A percentile compares a stretch with the other conserved stretches of the same genome.
Evolutionary conservation across 2,329 filamentous ascomycete species (phyloP).

Genomic region (Emericellopsis atlantica): DNA sequence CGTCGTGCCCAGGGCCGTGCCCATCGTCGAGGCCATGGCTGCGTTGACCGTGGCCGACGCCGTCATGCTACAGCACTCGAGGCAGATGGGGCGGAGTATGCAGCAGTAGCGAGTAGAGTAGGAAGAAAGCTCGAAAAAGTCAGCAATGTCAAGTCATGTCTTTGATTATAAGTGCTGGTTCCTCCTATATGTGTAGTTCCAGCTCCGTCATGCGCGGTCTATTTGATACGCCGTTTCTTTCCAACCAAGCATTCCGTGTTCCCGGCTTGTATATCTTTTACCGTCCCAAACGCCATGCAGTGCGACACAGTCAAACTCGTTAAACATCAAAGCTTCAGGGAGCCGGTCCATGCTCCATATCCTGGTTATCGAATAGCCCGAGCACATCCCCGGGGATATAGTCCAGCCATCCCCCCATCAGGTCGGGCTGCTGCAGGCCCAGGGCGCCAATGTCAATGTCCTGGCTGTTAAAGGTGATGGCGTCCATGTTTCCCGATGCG

Average conservation of each 20-base stretch:
- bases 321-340: too few species aligned
- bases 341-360: slow-evolving; percentile 9
- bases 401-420: slow-evolving; percentile 61
- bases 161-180: too few species aligned
- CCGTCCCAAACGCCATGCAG: too few species aligned
- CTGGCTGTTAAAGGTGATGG: slow-evolving; percentile 63
- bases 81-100: slow-evolving; percentile 24
- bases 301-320: too few species aligned
- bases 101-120: neutral
- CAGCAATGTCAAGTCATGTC: too few species aligned
- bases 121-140: neutral
- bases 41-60: slow-evolving; percentile 80
- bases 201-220: too few species aligned
- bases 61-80: slow-evolving; percentile 65
- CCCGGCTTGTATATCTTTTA: too few species aligned
- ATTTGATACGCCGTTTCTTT: too few species aligned
- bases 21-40: slow-evolving; percentile 87
- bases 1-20: slow-evolving; percentile 78
- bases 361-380: slow-evolving; percentile 34
- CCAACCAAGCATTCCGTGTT: too few species aligned
- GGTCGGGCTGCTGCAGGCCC: slow-evolving; percentile 43
- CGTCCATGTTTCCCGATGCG: slow-evolving; percentile 23
- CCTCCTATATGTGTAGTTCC: too few species aligned
- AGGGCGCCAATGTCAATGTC: slow-evolving; percentile 64
- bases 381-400: slow-evolving; percentile 57